Conservation (phyloP, 129 eudicot species). For the Solidago caesia region DNA sequence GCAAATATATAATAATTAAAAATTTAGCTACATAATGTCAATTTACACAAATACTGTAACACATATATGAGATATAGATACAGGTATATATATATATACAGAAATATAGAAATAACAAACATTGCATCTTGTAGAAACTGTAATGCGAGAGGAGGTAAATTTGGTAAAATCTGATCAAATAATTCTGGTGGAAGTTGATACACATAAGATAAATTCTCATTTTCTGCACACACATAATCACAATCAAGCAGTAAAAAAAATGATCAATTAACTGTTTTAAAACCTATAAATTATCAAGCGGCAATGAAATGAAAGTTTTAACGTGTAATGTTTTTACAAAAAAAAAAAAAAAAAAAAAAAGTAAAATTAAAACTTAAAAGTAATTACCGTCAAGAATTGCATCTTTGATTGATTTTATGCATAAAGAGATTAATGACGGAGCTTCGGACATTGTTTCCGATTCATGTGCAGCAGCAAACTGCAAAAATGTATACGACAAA, state of each 20-base stretch:
- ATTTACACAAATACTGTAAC: not conserved
- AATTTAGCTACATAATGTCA: not conserved
- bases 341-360: no score
- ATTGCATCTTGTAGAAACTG: constrained; percentile 57
- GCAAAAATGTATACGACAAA: no score
- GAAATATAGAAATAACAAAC: constrained; percentile 40
- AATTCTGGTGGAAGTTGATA: constrained; percentile 57
- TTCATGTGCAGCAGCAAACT: no score
- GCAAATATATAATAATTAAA: constrained; percentile 6
- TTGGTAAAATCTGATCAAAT: constrained; percentile 51
- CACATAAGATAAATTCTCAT: constrained; percentile 34
- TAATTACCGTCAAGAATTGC: constrained; percentile 48
- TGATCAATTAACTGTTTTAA: not conserved
- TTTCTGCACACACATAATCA: constrained; percentile 38
- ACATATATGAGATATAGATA: no score
- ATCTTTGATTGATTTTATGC: constrained; percentile 45
- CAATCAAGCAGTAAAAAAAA: not conserved
- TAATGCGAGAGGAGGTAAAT: constrained; percentile 61
- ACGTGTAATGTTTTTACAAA: no score
- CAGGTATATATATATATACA: not conserved
- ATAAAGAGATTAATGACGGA: constrained; percentile 48
- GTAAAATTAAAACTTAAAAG: no score
- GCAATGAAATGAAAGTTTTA: no score
- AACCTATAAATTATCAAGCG: no score
- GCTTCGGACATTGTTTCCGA: constrained; percentile 31